phyloP scores from a whole-genome alignment of 2,329 filamentous ascomycete genomes.

The Aspergillus piperis region DNA sequence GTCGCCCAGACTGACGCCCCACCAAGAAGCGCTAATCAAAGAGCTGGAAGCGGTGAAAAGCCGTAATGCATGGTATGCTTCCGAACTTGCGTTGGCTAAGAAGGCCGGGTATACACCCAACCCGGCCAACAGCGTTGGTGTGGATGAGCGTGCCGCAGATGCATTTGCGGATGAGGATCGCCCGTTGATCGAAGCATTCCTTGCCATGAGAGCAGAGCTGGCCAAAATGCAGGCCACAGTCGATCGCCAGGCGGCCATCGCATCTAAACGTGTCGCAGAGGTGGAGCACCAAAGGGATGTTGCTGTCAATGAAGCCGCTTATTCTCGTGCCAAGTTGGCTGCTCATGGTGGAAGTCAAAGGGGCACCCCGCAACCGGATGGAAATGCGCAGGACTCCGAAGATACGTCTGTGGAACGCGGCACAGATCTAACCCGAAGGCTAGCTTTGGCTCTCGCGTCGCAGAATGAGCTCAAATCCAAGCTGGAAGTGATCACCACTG shows the following conservation, averaged over 20 bases:
- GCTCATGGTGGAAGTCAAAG: constrained; percentile 72
- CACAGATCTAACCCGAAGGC: constrained; percentile 74
- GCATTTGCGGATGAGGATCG: constrained; percentile 89
- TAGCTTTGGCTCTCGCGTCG: constrained; percentile 76
- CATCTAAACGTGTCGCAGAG: constrained; percentile 87
- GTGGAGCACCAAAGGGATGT: constrained; percentile 92
- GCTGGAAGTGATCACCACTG: constrained; percentile 66
- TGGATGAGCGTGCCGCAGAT: constrained; percentile 76
- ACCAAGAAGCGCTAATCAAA: constrained; percentile 69
- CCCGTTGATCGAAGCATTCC: constrained; percentile 84
- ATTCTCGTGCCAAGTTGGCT: constrained; percentile 89
- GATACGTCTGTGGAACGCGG: constrained; percentile 61
- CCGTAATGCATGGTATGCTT: constrained; percentile 95
- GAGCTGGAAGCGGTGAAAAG: constrained; percentile 84
- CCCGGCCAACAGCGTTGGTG: constrained; percentile 66
- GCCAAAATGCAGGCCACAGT: constrained; percentile 87
- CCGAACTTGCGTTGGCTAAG: constrained; percentile 85
- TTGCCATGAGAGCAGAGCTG: constrained; percentile 88
- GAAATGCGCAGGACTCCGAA: constrained; percentile 58
- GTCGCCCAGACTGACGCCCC: constrained; percentile 47
- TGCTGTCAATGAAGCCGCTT: constrained; percentile 92
- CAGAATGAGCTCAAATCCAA: constrained; percentile 81
- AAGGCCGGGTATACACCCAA: constrained; percentile 84
- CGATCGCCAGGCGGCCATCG: constrained; percentile 80
- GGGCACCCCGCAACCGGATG: constrained; percentile 56